Evolutionary conservation across 495 filamentous ascomycete genomes (phyloP).

Genomic region (Hypoxylon intermedium): DNA sequence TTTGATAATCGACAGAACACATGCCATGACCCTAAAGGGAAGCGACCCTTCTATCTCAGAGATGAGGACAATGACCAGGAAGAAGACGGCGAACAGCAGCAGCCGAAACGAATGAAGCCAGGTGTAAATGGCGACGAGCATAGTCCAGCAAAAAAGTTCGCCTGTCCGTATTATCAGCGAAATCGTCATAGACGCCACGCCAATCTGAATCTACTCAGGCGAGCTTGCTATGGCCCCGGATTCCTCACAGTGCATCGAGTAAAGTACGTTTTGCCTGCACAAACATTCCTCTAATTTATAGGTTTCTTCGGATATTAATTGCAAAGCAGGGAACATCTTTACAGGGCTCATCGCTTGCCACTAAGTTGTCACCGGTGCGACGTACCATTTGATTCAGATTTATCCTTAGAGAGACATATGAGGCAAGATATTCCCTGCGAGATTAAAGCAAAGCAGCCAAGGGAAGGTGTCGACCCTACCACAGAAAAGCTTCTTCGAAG

Average conservation of each 20-base stretch:
- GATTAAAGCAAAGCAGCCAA: not conserved
- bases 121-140: not conserved
- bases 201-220: not conserved
- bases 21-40: not conserved
- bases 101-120: not conserved
- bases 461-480: constrained; percentile 24
- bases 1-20: not conserved
- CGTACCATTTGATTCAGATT: not conserved
- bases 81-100: not conserved
- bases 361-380: constrained; percentile 13
- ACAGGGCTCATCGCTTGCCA: constrained; percentile 7
- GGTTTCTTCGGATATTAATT: not conserved
- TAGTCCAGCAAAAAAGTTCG: not conserved
- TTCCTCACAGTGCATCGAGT: not conserved
- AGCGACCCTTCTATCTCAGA: not conserved
- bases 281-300: not conserved
- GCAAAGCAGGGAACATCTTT: not conserved
- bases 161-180: constrained; percentile 2
- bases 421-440: constrained; percentile 16
- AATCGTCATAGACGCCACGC: not conserved
- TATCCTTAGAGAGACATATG: constrained; percentile 17
- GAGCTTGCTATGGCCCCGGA: constrained; percentile 3
- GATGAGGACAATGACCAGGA: not conserved
- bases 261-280: not conserved
- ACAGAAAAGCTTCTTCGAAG: constrained; percentile 14